Percentiles rank a stretch among this genome's conserved stretches.
phyloP scores from a whole-genome alignment of 352 stramenopile genomes.

The Phytopythium aichiense region DNA sequence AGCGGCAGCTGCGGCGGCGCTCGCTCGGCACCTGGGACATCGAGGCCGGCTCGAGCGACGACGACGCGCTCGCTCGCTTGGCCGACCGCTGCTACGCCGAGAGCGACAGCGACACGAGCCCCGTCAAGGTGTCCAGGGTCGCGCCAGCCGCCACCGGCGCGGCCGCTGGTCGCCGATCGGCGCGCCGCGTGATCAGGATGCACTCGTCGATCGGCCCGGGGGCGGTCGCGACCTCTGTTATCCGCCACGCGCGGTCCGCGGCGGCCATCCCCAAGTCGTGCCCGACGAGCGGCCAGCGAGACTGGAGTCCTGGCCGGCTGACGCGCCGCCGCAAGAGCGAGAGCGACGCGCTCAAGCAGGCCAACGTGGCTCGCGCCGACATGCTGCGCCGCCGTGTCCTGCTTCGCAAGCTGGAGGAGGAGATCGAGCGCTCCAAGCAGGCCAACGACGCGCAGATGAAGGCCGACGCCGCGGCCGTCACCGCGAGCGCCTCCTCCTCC shows the following conservation, averaged over 20 bases:
- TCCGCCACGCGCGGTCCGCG: conserved; percentile 8
- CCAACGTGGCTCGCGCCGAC: conserved; percentile 49
- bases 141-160: background rate
- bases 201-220: conserved; percentile 4
- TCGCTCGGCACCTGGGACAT: conserved; percentile 40
- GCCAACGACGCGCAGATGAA: conserved; percentile 35
- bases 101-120: background rate
- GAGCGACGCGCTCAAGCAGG: conserved; percentile 53
- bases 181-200: conserved; percentile 21
- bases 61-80: conserved; percentile 15
- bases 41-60: conserved; percentile 42
- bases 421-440: conserved; percentile 69
- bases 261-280: conserved; percentile 8
- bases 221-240: background rate
- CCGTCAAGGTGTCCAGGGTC: background rate
- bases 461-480: too few species aligned
- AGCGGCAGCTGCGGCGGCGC: conserved; percentile 26
- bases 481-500: too few species aligned
- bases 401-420: conserved; percentile 65
- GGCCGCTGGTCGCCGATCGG: background rate
- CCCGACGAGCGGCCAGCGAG: background rate
- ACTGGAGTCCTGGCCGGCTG: conserved; percentile 23
- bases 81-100: background rate
- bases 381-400: conserved; percentile 60
- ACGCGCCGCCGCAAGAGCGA: conserved; percentile 61